Base-by-base conservation (phyloP, 2,329 filamentous ascomycete species). In the Pyricularia pennisetigena region DNA sequence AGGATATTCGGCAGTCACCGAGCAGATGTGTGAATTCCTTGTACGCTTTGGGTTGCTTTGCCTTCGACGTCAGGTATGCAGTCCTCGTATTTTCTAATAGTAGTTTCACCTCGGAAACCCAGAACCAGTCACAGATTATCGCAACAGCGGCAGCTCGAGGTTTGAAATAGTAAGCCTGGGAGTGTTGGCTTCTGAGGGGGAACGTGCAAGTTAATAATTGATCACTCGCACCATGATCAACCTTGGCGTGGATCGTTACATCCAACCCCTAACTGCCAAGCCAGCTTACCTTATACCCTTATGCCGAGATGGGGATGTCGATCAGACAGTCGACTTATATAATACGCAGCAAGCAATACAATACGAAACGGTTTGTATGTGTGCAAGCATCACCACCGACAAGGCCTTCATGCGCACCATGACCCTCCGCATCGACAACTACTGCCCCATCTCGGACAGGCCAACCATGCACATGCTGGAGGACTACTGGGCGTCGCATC, bases 341-440 rank as follows among this genome's bases (percentile, higher is more conserved):
- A 49, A 49, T 49, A 49, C 16, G 20, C 3, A 49, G 5, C 16
- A n/a, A 7, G 14, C 4, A n/a, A 20, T n/a, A n/a, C 41, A 5
- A 8, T 4, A 49, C n/a, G 16, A 10, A 49, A 16, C n/a, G n/a
- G n/a, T n/a, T n/a, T n/a, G 9, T n/a, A 6, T n/a, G 41, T 2
- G 41, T 3, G 41, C 20, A n/a, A n/a, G 41, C 20, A 49, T 49
- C 16, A 71, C 72, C 28, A 70, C 59, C 24, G 74, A 74, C 66
- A 70, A 67, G n/a, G 73, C 70, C 61, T 77, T 73, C 69, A 72
- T 73, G 16, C 67, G 65, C 20, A 74, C 71, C 23, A 70, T 73
- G 68, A 73, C 72, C 23, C 71, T 75, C 61, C 75, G 75, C 49
- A 72, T 76, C 67, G 69, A 71, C 59, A 74, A 70, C 1, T 74